These are phyloP conservation scores for Umbelopsis vinacea DNA, from an alignment of 192 early-diverging fungal species.

Conservation along the genomic window DNA sequence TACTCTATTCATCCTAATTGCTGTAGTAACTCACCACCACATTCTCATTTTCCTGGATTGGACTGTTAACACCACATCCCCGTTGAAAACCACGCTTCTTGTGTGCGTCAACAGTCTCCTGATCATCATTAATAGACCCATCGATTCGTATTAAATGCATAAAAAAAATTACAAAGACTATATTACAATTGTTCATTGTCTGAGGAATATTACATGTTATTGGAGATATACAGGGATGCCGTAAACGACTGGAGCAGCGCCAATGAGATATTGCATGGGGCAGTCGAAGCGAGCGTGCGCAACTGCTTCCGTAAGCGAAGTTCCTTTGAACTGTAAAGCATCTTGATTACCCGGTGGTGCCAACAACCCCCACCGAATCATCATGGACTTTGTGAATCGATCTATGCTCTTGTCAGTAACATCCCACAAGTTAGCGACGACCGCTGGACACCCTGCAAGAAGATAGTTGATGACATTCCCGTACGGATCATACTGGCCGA, in stretches of 20 bases:
- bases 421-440: constrained; percentile 98
- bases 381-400: constrained; percentile 73
- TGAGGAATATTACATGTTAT: constrained; percentile 9
- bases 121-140: neutral
- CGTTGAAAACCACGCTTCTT: too few relatives aligned
- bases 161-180: too few relatives aligned
- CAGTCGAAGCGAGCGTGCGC: constrained; percentile 72
- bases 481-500: constrained; percentile 88
- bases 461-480: constrained; percentile 88
- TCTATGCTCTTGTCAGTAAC: constrained; percentile 98
- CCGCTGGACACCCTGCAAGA: constrained; percentile 78
- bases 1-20: too few relatives aligned
- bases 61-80: too few relatives aligned
- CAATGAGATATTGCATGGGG: constrained; percentile 80
- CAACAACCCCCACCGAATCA: constrained; percentile 75
- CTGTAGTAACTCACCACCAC: neutral
- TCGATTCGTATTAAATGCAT: too few relatives aligned
- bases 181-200: neutral
- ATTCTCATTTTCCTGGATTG: neutral
- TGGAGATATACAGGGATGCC: constrained; percentile 69
- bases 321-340: constrained; percentile 2
- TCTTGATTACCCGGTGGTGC: constrained; percentile 25
- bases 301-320: constrained; percentile 78
- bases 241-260: constrained; percentile 92
- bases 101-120: neutral